A percentile compares a stretch with the other conserved stretches of the same genome.
phyloP scores from a whole-genome alignment of 2,329 filamentous ascomycete species.

The Cryoendolithus antarcticus region DNA sequence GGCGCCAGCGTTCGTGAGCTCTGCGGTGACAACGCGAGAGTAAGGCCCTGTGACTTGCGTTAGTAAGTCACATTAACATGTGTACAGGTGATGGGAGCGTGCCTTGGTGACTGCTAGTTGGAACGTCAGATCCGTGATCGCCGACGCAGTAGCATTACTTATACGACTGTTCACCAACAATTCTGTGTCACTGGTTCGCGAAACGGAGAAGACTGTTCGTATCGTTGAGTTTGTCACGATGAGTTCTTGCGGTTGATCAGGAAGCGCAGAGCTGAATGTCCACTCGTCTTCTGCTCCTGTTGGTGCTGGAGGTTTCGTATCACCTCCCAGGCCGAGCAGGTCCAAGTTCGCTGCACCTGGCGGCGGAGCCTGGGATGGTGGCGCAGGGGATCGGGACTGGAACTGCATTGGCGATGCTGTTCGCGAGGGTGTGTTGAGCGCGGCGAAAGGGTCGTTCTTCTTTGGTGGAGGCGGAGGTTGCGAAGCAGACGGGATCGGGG shows the following conservation, averaged over 20 bases:
- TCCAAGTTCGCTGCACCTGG: slow-evolving; percentile 13
- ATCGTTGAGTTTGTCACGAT: slow-evolving; percentile 54
- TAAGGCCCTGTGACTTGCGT: too few relatives aligned
- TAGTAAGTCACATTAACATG: too few relatives aligned
- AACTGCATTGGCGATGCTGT: slow-evolving; percentile 38
- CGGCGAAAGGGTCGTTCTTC: slow-evolving; percentile 49
- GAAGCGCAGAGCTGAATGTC: slow-evolving; percentile 81
- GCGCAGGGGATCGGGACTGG: slow-evolving; percentile 27
- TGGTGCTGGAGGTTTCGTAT: slow-evolving; percentile 31
- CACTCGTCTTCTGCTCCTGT: slow-evolving; percentile 64
- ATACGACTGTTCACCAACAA: slow-evolving; percentile 68
- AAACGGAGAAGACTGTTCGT: slow-evolving; percentile 61
- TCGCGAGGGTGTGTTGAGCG: slow-evolving; percentile 41
- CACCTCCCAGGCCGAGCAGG: slow-evolving; percentile 20
- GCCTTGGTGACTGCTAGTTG: slow-evolving; percentile 92
- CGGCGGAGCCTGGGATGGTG: slow-evolving; percentile 11
- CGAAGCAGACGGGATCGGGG: slow-evolving; percentile 31
- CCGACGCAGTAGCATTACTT: slow-evolving; percentile 62
- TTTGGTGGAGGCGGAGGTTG: slow-evolving; percentile 15
- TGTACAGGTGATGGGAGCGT: slow-evolving; percentile 9
- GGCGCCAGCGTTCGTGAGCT: slow-evolving; percentile 67
- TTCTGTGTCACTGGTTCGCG: slow-evolving; percentile 42
- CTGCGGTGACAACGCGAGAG: slow-evolving; percentile 69
- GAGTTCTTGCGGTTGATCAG: slow-evolving; percentile 50
- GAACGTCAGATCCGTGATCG: slow-evolving; percentile 71